phyloP scores from a whole-genome alignment of 1,284 basidiomycete genomes.

The Ganoderma sinense region DNA sequence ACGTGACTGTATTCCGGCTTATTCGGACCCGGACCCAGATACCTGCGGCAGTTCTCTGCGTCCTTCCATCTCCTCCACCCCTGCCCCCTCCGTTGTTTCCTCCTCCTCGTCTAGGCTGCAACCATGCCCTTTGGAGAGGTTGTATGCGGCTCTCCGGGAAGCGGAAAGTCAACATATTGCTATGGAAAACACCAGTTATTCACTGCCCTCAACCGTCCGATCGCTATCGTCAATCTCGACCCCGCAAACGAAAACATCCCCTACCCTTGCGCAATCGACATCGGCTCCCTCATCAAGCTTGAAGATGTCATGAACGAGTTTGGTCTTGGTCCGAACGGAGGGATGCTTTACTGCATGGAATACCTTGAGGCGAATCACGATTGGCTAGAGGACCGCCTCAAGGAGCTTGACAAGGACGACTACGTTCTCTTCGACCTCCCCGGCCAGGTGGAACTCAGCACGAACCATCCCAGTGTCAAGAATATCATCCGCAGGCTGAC shows the following conservation, averaged over 20 bases:
- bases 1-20: not conserved
- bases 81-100: not conserved
- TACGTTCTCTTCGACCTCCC: conserved; percentile 97
- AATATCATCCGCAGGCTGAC: conserved; percentile 76
- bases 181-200: conserved; percentile 94
- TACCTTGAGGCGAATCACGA: conserved; percentile 96
- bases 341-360: conserved; percentile 97
- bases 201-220: conserved; percentile 84
- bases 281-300: conserved; percentile 88
- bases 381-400: conserved; percentile 87
- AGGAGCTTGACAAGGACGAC: conserved; percentile 71
- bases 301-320: conserved; percentile 89
- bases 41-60: too few relatives aligned
- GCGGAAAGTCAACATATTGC: conserved; percentile 95
- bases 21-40: not conserved
- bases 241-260: conserved; percentile 92
- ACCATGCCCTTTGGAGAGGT: conserved; percentile 86
- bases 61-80: not conserved
- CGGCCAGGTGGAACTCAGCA: conserved; percentile 97
- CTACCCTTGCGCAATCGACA: conserved; percentile 91
- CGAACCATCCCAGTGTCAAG: conserved; percentile 92
- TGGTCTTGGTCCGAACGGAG: conserved; percentile 94
- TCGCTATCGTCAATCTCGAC: conserved; percentile 94
- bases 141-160: conserved; percentile 92
- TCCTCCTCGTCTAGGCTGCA: not conserved